These are phyloP conservation scores for Wickerhamomyces mucosus DNA, from an alignment of 805 yeast species.

Conservation along the genomic window DNA sequence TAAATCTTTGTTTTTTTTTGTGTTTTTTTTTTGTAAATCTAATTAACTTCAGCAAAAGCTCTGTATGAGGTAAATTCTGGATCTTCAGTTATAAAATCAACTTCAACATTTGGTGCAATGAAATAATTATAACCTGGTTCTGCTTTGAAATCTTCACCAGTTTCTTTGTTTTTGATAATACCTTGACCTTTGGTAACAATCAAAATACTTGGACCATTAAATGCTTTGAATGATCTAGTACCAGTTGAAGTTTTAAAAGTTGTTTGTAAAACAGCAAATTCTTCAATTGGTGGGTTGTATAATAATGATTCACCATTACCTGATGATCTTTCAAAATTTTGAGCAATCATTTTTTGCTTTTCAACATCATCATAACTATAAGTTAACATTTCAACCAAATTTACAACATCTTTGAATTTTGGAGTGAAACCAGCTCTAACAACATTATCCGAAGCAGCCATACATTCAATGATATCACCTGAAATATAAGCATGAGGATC, in stretches of 20 bases:
- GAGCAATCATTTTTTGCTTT: conserved; percentile 82
- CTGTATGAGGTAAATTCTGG: conserved; percentile 70
- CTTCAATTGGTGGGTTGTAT: conserved; percentile 95
- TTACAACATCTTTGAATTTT: conserved; percentile 90
- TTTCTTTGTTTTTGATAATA: conserved; percentile 27
- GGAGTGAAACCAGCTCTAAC: conserved; percentile 99
- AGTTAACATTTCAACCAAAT: conserved; percentile 84
- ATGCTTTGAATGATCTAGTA: conserved; percentile 44
- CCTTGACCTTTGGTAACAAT: conserved; percentile 83
- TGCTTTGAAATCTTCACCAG: conserved; percentile 34
- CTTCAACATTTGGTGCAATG: conserved; percentile 65
- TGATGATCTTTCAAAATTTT: conserved; percentile 35
- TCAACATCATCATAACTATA: conserved; percentile 83
- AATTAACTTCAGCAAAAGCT: conserved; percentile 70
- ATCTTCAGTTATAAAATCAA: conserved; percentile 47
- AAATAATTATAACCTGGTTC: conserved; percentile 75
- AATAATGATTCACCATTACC: conserved; percentile 62
- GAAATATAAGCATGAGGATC: conserved; percentile 97
- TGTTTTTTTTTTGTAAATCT: background rate
- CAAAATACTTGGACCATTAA: conserved; percentile 83
- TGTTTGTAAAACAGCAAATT: conserved; percentile 87
- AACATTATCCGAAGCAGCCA: conserved; percentile 98
- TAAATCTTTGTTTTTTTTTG: too few relatives aligned
- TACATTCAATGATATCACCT: conserved; percentile 97
- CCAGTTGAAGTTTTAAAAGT: conserved; percentile 44